Conservation (phyloP, 768 basidiomycete species). For the Pisolithus tinctorius region DNA sequence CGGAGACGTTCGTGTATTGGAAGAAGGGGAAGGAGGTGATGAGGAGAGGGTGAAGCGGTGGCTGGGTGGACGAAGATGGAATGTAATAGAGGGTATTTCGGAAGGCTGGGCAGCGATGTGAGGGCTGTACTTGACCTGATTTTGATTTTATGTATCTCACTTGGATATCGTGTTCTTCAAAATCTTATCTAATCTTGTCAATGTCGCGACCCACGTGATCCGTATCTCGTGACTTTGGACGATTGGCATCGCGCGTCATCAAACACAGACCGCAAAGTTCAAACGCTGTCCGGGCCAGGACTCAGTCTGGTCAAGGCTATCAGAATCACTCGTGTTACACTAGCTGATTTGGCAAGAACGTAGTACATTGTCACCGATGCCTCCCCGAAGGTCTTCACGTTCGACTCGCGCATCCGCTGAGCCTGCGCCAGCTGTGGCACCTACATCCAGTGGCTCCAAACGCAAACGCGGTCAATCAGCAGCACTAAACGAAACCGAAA, state of each 20-base stretch:
- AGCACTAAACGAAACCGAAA: conserved; percentile 23
- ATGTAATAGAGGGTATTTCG: conserved; percentile 57
- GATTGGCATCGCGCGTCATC: conserved; percentile 6
- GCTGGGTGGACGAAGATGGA: conserved; percentile 55
- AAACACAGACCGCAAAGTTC: too few relatives aligned
- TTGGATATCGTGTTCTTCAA: too few relatives aligned
- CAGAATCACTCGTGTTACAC: too few relatives aligned
- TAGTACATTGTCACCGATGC: conserved; percentile 34
- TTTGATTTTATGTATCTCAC: too few relatives aligned
- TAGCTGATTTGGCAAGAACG: too few relatives aligned
- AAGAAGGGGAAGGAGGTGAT: conserved; percentile 43
- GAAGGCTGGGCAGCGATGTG: conserved; percentile 29
- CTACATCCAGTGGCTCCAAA: conserved; percentile 35
- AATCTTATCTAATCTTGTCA: too few relatives aligned
- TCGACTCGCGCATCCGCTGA: conserved; percentile 44
- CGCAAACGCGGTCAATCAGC: conserved; percentile 49
- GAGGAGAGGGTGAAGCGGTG: conserved; percentile 46
- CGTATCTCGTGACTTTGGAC: conserved; percentile 17
- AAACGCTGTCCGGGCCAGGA: too few relatives aligned
- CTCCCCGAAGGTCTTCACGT: conserved; percentile 64
- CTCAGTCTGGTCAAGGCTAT: too few relatives aligned
- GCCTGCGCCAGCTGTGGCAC: conserved; percentile 24
- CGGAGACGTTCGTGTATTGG: conserved; percentile 69
- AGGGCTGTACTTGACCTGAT: not conserved
- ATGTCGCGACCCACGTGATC: not conserved